Percentiles rank a stretch among this genome's conserved stretches.
phyloP scores from a whole-genome alignment of 179 eudicot genomes.

The Sideroxylon spinosum region DNA sequence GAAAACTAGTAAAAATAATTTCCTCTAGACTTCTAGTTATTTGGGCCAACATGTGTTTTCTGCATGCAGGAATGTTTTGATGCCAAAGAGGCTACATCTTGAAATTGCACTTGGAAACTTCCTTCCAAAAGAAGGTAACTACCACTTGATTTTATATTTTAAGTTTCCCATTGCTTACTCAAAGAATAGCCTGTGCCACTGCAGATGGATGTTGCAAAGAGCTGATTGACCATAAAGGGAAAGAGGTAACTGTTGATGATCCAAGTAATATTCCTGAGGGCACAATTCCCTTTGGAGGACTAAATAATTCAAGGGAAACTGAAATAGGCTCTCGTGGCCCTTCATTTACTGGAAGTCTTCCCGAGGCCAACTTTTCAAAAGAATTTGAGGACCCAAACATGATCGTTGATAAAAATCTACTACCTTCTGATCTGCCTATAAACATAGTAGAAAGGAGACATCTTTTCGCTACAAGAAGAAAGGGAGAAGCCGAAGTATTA shows the following conservation, averaged over 20 bases:
- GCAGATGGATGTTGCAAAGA: conserved; percentile 67
- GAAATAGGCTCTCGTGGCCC: too few relatives aligned
- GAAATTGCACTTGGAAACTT: conserved; percentile 87
- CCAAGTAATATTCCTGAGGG: conserved; percentile 37
- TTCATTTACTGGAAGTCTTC: background rate
- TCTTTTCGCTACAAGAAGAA: conserved; percentile 27
- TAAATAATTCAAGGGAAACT: too few relatives aligned
- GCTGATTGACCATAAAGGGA: conserved; percentile 45
- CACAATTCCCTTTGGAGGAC: conserved; percentile 8
- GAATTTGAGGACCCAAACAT: too few relatives aligned
- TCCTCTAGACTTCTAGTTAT: background rate
- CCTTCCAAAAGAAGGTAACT: conserved; percentile 64
- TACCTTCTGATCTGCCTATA: conserved; percentile 25
- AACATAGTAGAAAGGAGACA: conserved; percentile 37
- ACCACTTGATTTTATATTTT: conserved; percentile 7
- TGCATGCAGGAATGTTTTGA: conserved; percentile 64
- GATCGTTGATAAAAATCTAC: conserved; percentile 29
- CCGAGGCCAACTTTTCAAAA: conserved; percentile 28
- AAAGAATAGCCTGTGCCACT: conserved; percentile 22
- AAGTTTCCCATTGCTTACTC: background rate
- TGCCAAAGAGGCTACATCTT: conserved; percentile 85
- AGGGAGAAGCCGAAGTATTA: conserved; percentile 39
- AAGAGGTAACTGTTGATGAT: conserved; percentile 48
- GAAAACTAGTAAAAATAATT: background rate
- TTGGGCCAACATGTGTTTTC: conserved; percentile 7